A percentile compares a stretch with the other conserved stretches of the same genome.
Evolutionary conservation across 768 basidiomycete species (phyloP).

Genomic region (Trametes cingulata): DNA sequence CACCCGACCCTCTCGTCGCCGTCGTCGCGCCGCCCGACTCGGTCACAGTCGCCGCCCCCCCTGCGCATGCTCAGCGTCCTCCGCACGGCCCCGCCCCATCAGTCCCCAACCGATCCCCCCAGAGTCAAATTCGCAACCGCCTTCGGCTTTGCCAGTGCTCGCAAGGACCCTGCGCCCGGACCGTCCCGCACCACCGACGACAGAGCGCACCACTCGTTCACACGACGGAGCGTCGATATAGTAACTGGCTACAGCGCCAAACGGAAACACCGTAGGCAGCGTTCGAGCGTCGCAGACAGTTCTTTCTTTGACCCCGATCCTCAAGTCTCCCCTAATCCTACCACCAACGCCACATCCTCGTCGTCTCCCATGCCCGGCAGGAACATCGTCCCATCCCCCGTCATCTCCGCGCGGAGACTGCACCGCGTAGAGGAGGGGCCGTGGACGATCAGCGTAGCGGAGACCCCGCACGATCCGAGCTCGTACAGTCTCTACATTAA

Average conservation of each 20-base stretch:
- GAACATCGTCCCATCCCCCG: constrained; percentile 27
- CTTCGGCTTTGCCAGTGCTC: constrained; percentile 42
- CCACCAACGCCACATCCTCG: constrained; percentile 9
- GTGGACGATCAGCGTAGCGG: constrained; percentile 88
- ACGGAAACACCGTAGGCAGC: constrained; percentile 36
- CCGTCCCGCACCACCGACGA: constrained; percentile 27
- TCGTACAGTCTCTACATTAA: constrained; percentile 87
- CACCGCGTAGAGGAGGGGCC: constrained; percentile 76
- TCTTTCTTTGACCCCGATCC: constrained; percentile 45
- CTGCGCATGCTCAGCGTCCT: constrained; percentile 49
- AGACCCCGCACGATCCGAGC: constrained; percentile 71
- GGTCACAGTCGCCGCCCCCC: constrained; percentile 18
- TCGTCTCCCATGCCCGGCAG: constrained; percentile 27
- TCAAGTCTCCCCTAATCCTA: constrained; percentile 22
- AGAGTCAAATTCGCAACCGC: constrained; percentile 52
- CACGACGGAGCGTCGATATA: constrained; percentile 48
- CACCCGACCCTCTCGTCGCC: constrained; percentile 25
- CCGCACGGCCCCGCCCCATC: constrained; percentile 33
- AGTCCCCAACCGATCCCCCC: constrained; percentile 29
- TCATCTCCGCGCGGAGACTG: constrained; percentile 40
- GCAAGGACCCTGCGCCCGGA: constrained; percentile 32
- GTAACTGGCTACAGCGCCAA: constrained; percentile 38
- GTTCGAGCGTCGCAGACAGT: constrained; percentile 40
- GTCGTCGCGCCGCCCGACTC: constrained; percentile 28
- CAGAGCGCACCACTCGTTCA: constrained; percentile 32